Conservation (phyloP, 345 rosid genomes). For the Salix dunnii region DNA sequence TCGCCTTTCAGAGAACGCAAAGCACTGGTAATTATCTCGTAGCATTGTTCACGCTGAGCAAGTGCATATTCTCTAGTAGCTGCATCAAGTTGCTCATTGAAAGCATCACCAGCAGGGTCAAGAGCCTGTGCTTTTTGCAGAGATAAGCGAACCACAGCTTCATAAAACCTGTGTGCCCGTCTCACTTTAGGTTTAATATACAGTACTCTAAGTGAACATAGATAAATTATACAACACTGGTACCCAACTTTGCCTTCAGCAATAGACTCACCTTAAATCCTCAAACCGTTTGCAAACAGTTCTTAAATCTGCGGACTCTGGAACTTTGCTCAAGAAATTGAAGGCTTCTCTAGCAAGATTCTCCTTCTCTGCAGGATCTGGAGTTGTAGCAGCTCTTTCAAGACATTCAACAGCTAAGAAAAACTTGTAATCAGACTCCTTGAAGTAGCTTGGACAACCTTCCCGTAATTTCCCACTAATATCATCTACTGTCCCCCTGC, state of each 20-base stretch:
- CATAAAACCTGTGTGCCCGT: conserved; percentile 73
- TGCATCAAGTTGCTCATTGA: conserved; percentile 80
- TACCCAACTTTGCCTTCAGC: conserved; percentile 23
- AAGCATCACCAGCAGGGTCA: conserved; percentile 93
- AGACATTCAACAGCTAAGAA: conserved; percentile 97
- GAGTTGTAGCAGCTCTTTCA: conserved; percentile 71
- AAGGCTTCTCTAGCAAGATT: conserved; percentile 90
- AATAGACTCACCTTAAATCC: conserved; percentile 64
- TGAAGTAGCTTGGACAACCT: conserved; percentile 96
- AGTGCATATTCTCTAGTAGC: conserved; percentile 69
- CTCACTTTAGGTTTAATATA: conserved; percentile 17
- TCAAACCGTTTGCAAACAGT: conserved; percentile 96
- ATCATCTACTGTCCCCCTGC: conserved; percentile 97
- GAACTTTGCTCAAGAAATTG: conserved; percentile 75
- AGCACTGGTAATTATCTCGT: conserved; percentile 75
- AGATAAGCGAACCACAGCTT: conserved; percentile 92
- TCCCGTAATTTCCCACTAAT: conserved; percentile 73
- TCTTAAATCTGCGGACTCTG: conserved; percentile 88
- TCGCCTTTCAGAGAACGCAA: conserved; percentile 69
- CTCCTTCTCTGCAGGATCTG: conserved; percentile 67
- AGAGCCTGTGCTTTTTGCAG: conserved; percentile 89
- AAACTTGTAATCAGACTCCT: conserved; percentile 93
- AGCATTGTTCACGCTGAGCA: conserved; percentile 81
- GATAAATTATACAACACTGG: not conserved
- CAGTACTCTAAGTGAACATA: conserved; percentile 5